phyloP scores from a whole-genome alignment of 768 basidiomycete genomes.

The Tephrocybe sp. region DNA sequence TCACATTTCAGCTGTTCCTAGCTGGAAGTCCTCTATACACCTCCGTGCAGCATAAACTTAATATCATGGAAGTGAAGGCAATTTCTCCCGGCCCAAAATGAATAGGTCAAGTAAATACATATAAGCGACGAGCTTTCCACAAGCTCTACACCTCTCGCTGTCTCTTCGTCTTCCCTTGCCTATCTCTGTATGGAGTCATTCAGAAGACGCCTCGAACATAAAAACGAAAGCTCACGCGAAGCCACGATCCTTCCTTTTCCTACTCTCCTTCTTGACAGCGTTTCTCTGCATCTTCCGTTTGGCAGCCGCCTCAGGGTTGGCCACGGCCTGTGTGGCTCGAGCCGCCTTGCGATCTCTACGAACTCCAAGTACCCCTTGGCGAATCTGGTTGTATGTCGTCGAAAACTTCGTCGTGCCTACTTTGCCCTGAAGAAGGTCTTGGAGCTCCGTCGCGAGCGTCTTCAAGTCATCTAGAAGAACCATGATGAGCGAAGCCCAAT shows the following conservation, averaged over 20 bases:
- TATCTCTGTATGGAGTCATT: slow-evolving; percentile 12
- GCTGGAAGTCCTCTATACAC: too few relatives aligned
- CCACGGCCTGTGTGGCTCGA: slow-evolving; percentile 57
- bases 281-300: slow-evolving; percentile 74
- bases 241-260: slow-evolving; percentile 69
- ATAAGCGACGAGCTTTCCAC: not conserved
- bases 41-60: too few relatives aligned
- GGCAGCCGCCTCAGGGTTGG: slow-evolving; percentile 75
- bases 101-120: not conserved
- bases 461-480: slow-evolving; percentile 72
- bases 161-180: slow-evolving; percentile 18
- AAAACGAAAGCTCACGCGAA: slow-evolving; percentile 54
- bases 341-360: slow-evolving; percentile 72
- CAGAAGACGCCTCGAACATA: not conserved
- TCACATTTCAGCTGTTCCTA: too few relatives aligned
- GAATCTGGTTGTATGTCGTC: slow-evolving; percentile 72
- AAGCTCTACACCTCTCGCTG: slow-evolving; percentile 15
- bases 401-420: slow-evolving; percentile 89
- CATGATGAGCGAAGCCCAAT: not conserved
- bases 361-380: slow-evolving; percentile 66
- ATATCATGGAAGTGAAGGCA: too few relatives aligned
- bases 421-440: slow-evolving; percentile 84
- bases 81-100: not conserved
- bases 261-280: slow-evolving; percentile 77
- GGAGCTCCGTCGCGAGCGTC: slow-evolving; percentile 75